Percentiles rank a stretch among this genome's conserved stretches.
Conservation (phyloP, 352 stramenopile species). For the Phytophthora tubulina region DNA sequence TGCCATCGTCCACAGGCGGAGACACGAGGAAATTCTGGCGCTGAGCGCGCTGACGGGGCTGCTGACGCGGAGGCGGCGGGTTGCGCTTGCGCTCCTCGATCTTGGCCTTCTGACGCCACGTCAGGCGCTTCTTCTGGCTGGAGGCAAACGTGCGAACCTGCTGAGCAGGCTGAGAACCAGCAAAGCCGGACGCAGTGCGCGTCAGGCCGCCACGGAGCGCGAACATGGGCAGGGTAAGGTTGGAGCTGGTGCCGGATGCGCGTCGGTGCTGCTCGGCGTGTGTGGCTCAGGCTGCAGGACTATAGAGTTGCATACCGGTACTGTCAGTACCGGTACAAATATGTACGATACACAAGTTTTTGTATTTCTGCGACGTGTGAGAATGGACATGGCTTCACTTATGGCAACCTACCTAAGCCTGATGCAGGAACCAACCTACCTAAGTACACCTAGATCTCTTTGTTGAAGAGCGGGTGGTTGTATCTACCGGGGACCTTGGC, state of each 20-base stretch:
- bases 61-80: constrained; percentile 51
- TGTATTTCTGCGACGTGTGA: constrained; percentile 16
- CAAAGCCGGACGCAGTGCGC: constrained; percentile 20
- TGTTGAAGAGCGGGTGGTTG: constrained; percentile 87
- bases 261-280: constrained; percentile 12
- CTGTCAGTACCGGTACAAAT: background rate
- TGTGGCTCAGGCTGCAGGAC: constrained; percentile 32
- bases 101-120: constrained; percentile 78
- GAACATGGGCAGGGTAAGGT: constrained; percentile 46
- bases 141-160: constrained; percentile 62
- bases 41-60: constrained; percentile 55
- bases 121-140: constrained; percentile 56
- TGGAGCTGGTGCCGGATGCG: no score
- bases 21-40: constrained; percentile 71
- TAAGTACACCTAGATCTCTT: constrained; percentile 37
- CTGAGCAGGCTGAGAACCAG: constrained; percentile 17
- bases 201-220: constrained; percentile 54
- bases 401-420: background rate
- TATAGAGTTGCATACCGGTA: background rate
- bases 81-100: constrained; percentile 59
- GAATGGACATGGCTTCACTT: constrained; percentile 12
- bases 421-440: no score
- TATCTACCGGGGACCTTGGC: constrained; percentile 62
- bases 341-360: background rate
- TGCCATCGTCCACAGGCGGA: constrained; percentile 69